Evolutionary conservation across 2,329 filamentous ascomycete species (phyloP), one percentile per base, ranked within the genome.

Genomic region (Xylariomycetidae sp.): DNA sequence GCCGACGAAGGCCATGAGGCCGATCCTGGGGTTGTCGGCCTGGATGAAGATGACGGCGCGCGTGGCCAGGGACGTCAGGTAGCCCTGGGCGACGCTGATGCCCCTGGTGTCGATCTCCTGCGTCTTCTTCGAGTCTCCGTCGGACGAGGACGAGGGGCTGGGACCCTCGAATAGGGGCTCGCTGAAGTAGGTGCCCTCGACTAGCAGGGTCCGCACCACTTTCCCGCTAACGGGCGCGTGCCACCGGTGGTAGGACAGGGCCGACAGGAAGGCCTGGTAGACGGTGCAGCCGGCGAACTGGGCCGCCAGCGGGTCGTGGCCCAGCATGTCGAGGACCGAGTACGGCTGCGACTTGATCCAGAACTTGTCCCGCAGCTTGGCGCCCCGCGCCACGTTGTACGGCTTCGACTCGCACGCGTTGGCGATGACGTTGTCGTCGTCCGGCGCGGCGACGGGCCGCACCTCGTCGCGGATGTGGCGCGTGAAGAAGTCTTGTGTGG

Each of bases 31-130:
- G 42, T 85, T 80, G 43, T 85, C 81, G 0, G 82, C 80, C 53
- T 87, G 70, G 38, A 88, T 75, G 50, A 84, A 76, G 42, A 88
- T 77, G 27, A 88, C 57, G 0, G 77, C 82, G 5, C 85, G 66
- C 3, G 84, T 82, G 0, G 84, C 83, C n/a, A 83, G 62, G 0
- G 73, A 67, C 0, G 78, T 75, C 22, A 87, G 58, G 42, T 86
- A 88, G 1, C 76, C 78, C 56, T 87, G 81, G 0, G 72, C 74
- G 0, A 64, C 61, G 3, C 57, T 59, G 43, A 37, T 62, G 43
- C 23, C 61, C 46, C 16, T 50, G 27, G 34, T 36, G 31, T 56
- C 46, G 41, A 42, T 57, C 14, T 30, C 57, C 43, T 44, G 42
- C 1, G 29, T 17, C 15, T 37, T 16, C n/a, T n/a, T n/a, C n/a